Evolutionary conservation across 306 rosid genomes (phyloP).

Genomic region (Trifolium pratense): DNA sequence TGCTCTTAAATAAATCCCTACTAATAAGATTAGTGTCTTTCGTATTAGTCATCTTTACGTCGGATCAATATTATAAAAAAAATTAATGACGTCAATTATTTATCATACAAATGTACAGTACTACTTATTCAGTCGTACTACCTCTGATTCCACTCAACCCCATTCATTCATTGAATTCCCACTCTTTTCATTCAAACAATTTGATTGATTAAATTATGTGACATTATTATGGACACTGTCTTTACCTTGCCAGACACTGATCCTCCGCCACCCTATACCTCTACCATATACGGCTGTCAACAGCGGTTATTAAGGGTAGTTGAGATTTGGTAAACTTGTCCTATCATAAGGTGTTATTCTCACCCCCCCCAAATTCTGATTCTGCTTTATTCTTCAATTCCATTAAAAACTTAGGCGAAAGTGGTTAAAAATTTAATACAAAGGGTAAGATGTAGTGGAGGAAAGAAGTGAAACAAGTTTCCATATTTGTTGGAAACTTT

Average conservation of each 20-base stretch:
- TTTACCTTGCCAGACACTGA: background rate
- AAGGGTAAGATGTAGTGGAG: background rate
- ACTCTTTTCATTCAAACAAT: background rate
- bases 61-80: too few species aligned
- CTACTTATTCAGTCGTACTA: conserved; percentile 38
- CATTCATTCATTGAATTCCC: background rate
- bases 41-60: too few species aligned
- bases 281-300: conserved; percentile 30
- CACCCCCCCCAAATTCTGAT: conserved; percentile 4
- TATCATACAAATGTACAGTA: background rate
- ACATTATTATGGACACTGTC: conserved; percentile 16
- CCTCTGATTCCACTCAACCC: conserved; percentile 45
- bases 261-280: conserved; percentile 44
- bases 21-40: too few species aligned
- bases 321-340: conserved; percentile 12
- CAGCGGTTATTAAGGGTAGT: conserved; percentile 12
- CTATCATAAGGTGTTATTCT: background rate
- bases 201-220: conserved; percentile 12
- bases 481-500: conserved; percentile 36
- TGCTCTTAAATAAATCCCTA: too few species aligned
- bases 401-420: background rate
- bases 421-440: background rate
- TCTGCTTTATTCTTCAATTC: background rate
- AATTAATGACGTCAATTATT: background rate
- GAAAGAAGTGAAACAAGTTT: conserved; percentile 30